Evolutionary conservation across 2,329 filamentous ascomycete species (phyloP).

Genomic region (Xylaria sp.): DNA sequence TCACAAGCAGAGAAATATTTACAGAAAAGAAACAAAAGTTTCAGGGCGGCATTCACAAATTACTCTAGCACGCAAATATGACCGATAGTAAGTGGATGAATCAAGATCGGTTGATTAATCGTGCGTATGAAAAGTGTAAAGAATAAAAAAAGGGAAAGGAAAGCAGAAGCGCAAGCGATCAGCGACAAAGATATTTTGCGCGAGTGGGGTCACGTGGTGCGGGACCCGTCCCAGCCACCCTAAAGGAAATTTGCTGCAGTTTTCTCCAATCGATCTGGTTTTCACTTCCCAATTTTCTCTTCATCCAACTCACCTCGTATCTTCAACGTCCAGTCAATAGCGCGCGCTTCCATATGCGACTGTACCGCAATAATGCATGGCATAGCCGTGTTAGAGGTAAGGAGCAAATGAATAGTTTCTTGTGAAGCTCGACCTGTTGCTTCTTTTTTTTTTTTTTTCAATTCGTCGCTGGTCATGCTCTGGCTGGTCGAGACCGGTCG

Average conservation of each 20-base stretch:
- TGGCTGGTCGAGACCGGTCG: background rate
- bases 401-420: too few species aligned
- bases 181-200: background rate
- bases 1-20: conserved; percentile 29
- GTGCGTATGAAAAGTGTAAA: conserved; percentile 59
- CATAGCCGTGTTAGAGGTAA: background rate
- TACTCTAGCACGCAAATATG: conserved; percentile 66
- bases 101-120: conserved; percentile 66
- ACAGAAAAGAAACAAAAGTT: conserved; percentile 16
- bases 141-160: conserved; percentile 42
- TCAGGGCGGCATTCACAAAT: conserved; percentile 42
- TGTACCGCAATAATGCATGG: background rate
- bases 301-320: background rate
- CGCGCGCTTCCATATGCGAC: background rate
- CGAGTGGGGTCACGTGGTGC: conserved; percentile 14
- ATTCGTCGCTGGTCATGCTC: background rate
- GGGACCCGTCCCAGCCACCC: conserved; percentile 8
- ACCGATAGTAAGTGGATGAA: conserved; percentile 59
- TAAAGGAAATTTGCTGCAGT: conserved; percentile 14
- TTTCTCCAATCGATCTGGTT: background rate
- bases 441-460: background rate
- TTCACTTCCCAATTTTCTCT: background rate
- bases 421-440: too few species aligned
- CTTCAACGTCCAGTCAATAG: background rate
- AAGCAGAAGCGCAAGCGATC: background rate